These are phyloP conservation scores for Auriculariales sp. DNA, from an alignment of 768 basidiomycete genomes.

Conservation along the genomic window DNA sequence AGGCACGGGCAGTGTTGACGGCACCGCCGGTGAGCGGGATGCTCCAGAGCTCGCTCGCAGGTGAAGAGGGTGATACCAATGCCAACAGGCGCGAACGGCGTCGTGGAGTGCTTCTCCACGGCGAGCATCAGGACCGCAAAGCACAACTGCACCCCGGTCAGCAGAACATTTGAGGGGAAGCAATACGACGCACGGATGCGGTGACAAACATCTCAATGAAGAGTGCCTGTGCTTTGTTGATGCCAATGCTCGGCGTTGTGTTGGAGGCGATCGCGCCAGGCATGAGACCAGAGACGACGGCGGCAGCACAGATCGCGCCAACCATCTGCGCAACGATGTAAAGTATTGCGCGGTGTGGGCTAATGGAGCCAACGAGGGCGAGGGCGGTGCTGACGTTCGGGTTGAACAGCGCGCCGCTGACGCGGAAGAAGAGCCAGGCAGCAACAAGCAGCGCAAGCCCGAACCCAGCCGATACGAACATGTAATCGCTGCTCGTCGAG, in stretches of 20 bases:
- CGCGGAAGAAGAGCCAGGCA: constrained; percentile 53
- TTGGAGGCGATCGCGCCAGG: constrained; percentile 32
- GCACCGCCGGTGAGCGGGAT: constrained; percentile 33
- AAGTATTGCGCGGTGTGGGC: constrained; percentile 40
- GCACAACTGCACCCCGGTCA: constrained; percentile 1
- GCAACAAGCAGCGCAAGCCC: constrained; percentile 47
- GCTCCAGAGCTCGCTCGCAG: constrained; percentile 38
- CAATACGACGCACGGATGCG: constrained; percentile 28
- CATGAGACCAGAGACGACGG: constrained; percentile 37
- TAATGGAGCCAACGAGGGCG: constrained; percentile 38
- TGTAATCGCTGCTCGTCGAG: not conserved
- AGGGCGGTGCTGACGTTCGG: constrained; percentile 47
- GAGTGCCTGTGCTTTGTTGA: constrained; percentile 43
- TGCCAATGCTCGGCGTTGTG: constrained; percentile 28
- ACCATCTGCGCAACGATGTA: constrained; percentile 47
- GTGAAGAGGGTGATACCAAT: constrained; percentile 53
- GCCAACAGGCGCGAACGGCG: constrained; percentile 58
- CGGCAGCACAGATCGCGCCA: constrained; percentile 46
- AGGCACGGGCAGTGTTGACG: constrained; percentile 57
- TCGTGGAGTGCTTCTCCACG: constrained; percentile 50
- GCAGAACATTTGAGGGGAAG: not conserved
- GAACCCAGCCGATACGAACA: not conserved
- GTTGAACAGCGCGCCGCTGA: constrained; percentile 53
- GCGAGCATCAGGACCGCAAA: constrained; percentile 60
- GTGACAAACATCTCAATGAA: constrained; percentile 67